Conservation (phyloP, 1,284 basidiomycete genomes). For the Termitomyces sp. region DNA sequence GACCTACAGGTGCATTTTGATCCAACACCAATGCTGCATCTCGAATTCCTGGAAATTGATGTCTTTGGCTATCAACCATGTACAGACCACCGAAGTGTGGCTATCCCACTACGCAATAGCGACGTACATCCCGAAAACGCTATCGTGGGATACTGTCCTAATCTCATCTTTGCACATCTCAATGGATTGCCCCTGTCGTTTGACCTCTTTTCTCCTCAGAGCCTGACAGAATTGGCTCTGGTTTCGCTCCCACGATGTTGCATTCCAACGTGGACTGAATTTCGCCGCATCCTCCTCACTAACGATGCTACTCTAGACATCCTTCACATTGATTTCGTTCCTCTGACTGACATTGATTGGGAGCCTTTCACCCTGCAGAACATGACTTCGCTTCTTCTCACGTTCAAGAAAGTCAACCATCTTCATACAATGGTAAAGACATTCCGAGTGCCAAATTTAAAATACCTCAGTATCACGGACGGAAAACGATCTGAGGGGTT, state of each 20-base stretch:
- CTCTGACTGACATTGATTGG: not conserved
- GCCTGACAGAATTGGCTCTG: not conserved
- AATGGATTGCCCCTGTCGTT: not conserved
- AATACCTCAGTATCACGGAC: slow-evolving; percentile 2
- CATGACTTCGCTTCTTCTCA: not conserved
- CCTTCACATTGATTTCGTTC: slow-evolving; percentile 4
- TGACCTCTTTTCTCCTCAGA: not conserved
- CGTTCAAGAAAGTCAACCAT: not conserved
- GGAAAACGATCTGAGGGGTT: not conserved
- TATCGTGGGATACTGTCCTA: not conserved
- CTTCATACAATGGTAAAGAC: not conserved
- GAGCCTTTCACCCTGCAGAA: not conserved
- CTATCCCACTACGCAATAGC: not conserved
- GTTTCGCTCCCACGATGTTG: not conserved
- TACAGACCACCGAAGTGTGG: not conserved
- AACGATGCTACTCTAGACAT: not conserved
- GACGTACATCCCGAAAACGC: not conserved
- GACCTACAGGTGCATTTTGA: not conserved
- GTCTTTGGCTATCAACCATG: not conserved
- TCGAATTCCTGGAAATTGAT: not conserved
- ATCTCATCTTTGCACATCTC: not conserved
- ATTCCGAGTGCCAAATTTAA: not conserved
- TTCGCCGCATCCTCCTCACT: slow-evolving; percentile 1
- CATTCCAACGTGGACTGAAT: not conserved
- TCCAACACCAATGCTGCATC: not conserved